A percentile compares a stretch with the other conserved stretches of the same genome.
These are phyloP conservation scores for Lenwebbia sp. DNA, from an alignment of 345 rosid genomes.

Conservation along the genomic window DNA sequence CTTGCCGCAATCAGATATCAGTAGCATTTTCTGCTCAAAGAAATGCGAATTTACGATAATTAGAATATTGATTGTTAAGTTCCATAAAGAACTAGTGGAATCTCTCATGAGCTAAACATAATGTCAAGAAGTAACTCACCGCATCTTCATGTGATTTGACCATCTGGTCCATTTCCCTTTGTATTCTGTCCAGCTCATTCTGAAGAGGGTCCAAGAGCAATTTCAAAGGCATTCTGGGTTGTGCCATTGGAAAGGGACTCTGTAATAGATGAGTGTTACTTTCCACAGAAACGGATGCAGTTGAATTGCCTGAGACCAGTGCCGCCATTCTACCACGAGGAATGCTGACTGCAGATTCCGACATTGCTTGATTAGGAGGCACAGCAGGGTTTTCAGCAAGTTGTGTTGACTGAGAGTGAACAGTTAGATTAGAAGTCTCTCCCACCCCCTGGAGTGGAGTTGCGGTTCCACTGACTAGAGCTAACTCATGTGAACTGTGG, in stretches of 20 bases:
- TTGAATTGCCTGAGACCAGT: background rate
- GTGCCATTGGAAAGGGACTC: constrained; percentile 2
- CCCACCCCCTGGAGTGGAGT: background rate
- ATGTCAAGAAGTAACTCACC: constrained; percentile 19
- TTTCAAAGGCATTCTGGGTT: constrained; percentile 10
- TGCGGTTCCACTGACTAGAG: constrained; percentile 9
- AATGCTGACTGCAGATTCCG: constrained; percentile 2
- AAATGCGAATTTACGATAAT: background rate
- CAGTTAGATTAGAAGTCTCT: background rate
- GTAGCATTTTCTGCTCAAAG: constrained; percentile 33
- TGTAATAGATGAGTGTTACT: constrained; percentile 10
- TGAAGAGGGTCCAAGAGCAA: constrained; percentile 39
- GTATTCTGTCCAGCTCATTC: constrained; percentile 42
- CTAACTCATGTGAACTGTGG: background rate
- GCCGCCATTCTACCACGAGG: background rate
- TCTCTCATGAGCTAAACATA: background rate
- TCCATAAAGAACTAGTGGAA: background rate
- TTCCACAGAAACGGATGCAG: constrained; percentile 3
- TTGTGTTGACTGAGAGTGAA: background rate
- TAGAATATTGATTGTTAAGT: background rate
- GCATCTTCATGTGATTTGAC: constrained; percentile 17
- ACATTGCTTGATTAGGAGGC: background rate
- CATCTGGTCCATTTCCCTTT: constrained; percentile 18
- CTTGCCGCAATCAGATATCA: constrained; percentile 36
- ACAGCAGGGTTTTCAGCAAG: background rate